Conservation (phyloP, 1,284 basidiomycete genomes). For the Mycena sp. region DNA sequence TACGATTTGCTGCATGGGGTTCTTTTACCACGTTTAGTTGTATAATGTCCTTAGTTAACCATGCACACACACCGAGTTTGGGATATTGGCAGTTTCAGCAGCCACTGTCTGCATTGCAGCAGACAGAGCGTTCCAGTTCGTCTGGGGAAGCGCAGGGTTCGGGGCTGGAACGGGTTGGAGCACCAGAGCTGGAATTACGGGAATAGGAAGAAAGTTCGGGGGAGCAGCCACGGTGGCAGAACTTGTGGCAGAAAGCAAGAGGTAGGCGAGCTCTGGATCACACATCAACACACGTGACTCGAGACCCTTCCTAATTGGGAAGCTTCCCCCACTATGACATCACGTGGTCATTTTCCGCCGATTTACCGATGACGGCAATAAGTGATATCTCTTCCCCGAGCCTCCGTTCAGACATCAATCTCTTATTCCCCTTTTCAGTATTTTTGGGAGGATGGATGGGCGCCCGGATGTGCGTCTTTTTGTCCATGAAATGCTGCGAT, state of each 20-base stretch:
- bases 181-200: not conserved
- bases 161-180: not conserved
- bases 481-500: too few species aligned
- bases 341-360: too few species aligned
- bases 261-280: too few species aligned
- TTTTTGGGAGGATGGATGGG: slow-evolving; percentile 16
- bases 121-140: not conserved
- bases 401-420: too few species aligned
- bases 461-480: slow-evolving; percentile 18
- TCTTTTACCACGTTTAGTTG: not conserved
- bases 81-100: not conserved
- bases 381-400: too few species aligned
- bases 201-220: not conserved
- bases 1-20: not conserved
- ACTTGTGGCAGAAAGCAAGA: too few species aligned
- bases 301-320: too few species aligned
- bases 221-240: not conserved
- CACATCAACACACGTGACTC: too few species aligned
- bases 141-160: not conserved
- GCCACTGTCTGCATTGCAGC: not conserved
- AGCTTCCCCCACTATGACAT: too few species aligned
- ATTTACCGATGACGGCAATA: too few species aligned
- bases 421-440: too few species aligned
- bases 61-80: not conserved
- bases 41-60: not conserved